These are phyloP conservation scores for Xylariaceae sp. DNA, from an alignment of 2,329 filamentous ascomycete species.

Conservation along the genomic window DNA sequence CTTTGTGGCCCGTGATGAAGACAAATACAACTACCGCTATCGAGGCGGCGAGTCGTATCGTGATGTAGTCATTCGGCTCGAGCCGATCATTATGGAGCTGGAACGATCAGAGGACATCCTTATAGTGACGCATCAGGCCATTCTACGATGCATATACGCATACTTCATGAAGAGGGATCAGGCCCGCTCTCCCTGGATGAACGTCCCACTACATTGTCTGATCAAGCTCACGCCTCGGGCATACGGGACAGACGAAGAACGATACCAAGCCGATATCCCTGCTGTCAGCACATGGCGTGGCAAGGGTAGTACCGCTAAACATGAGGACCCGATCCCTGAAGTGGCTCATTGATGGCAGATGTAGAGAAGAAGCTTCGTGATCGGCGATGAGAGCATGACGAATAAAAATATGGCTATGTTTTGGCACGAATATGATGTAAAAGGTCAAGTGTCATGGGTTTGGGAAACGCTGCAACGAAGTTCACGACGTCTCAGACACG, in stretches of 20 bases:
- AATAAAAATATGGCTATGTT: no score
- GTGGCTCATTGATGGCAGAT: no score
- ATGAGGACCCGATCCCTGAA: constrained; percentile 59
- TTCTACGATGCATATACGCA: constrained; percentile 93
- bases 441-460: no score
- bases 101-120: constrained; percentile 95
- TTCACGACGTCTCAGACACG: no score
- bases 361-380: no score
- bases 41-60: constrained; percentile 92
- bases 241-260: constrained; percentile 87
- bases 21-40: constrained; percentile 99
- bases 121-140: constrained; percentile 96
- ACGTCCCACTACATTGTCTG: constrained; percentile 90
- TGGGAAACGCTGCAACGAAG: no score
- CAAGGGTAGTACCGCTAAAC: constrained; percentile 85
- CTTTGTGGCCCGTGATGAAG: constrained; percentile 90
- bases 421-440: no score
- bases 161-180: constrained; percentile 99
- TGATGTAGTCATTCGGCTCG: constrained; percentile 93
- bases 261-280: constrained; percentile 85
- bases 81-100: constrained; percentile 99
- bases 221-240: constrained; percentile 95
- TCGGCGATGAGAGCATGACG: no score
- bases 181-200: constrained; percentile 94
- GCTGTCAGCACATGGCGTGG: constrained; percentile 95